Base-by-base conservation (phyloP, 805 yeast species). In the Candida sithepensis region DNA sequence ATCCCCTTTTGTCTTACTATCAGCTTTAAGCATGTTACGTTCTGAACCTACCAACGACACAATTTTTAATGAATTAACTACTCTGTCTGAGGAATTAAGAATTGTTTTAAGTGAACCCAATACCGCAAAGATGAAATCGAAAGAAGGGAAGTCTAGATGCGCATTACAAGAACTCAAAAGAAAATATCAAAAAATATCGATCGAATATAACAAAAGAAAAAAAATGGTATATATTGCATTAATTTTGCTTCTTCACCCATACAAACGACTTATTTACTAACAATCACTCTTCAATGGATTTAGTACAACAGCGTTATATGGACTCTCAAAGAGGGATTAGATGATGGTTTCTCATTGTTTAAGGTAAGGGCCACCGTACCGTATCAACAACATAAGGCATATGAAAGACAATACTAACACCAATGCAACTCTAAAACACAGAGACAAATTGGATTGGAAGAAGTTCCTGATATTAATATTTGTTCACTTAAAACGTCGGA, bases 261-360 rank as follows among this genome's bases (percentile, higher is more conserved):
- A n/a, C n/a, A n/a, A n/a, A n/a, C n/a, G n/a, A n/a, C n/a, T n/a
- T n/a, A n/a, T n/a, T n/a, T 30, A 30, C 34, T 24, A 39, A 21
- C 42, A 39, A 18, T 21, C 28, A 7, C 28, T 24, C 6, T 24
- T 24, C n/a, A n/a, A n/a, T 39, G 26, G 23, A 33, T 13, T 13
- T n/a, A 33, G 47, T 39, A 39, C 40, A 21, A 30, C 7, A 39
- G 44, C 19, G 48, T 54, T 36, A 20, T 52, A 4, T 41, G 39
- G 13, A 42, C 43, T n/a, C 19, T 49, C 39, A 37, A 44, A 41
- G 47, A 55, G 32, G 36, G 45, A 8, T 24, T 49, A 12, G 51
- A 49, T 2, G 41, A 51, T 24, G 41, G 49, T 26, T 46, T 23
- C 20, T 14, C 39, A n/a, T 19, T 37, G 9, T 28, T 55, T 14